Conservation (phyloP, 108 stramenopile genomes). For the Discostella pseudostelligera region DNA sequence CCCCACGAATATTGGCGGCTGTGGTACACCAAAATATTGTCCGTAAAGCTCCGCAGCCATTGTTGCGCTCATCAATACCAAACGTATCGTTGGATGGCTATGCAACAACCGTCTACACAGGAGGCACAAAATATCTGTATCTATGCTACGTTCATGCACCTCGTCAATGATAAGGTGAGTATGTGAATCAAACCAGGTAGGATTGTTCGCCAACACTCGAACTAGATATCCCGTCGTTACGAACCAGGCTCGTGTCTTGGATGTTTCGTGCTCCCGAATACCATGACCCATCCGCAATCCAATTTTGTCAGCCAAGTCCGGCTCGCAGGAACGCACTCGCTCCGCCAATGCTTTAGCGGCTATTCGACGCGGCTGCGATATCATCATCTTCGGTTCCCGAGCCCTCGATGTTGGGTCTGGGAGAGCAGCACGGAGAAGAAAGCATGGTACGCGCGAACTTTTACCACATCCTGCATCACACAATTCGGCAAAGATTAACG, state of each 20-base stretch:
- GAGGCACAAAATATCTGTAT: constrained; percentile 75
- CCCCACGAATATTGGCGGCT: constrained; percentile 77
- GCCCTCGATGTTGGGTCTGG: constrained; percentile 50
- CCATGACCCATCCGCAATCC: constrained; percentile 91
- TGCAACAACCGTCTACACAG: constrained; percentile 75
- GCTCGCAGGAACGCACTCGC: constrained; percentile 74
- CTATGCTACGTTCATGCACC: constrained; percentile 69
- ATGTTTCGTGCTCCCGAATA: constrained; percentile 71
- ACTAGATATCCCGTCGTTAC: constrained; percentile 92
- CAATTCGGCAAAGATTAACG: background rate
- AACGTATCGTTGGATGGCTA: constrained; percentile 63
- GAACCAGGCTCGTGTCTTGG: constrained; percentile 74
- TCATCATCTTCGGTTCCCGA: constrained; percentile 76
- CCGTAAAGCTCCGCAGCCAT: constrained; percentile 78
- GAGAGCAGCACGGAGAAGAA: constrained; percentile 72
- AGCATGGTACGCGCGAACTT: constrained; percentile 75
- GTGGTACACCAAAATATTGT: constrained; percentile 72
- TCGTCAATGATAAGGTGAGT: constrained; percentile 90
- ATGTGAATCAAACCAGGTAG: constrained; percentile 62
- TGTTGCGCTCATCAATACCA: constrained; percentile 94
- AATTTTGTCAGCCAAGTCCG: constrained; percentile 54
- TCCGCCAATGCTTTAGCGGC: constrained; percentile 86
- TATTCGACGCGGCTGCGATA: constrained; percentile 87
- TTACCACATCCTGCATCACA: constrained; percentile 73
- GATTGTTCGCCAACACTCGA: constrained; percentile 81